Evolutionary conservation across 2,329 filamentous ascomycete species (phyloP).

Genomic region (Elsinoe necatrix): DNA sequence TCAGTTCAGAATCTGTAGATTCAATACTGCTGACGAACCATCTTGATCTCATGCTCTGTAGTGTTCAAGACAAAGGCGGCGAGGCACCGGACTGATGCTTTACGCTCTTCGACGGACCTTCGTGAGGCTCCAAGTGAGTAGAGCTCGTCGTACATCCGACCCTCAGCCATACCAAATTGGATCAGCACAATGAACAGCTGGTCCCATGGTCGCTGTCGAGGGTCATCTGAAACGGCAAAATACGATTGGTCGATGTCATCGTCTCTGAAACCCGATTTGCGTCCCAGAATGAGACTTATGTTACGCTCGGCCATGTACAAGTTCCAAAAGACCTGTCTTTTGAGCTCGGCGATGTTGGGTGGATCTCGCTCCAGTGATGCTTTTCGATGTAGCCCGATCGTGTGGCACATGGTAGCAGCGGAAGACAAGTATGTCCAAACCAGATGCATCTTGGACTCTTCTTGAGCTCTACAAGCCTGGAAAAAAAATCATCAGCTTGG

Average conservation of each 20-base stretch:
- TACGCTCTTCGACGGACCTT: constrained; percentile 3
- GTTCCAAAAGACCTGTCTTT: constrained; percentile 18
- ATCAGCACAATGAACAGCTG: constrained; percentile 14
- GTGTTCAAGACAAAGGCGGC: background rate
- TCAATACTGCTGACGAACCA: background rate
- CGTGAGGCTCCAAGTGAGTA: constrained; percentile 11
- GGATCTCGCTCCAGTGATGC: constrained; percentile 14
- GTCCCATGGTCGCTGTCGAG: constrained; percentile 15
- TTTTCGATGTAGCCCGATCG: constrained; percentile 16
- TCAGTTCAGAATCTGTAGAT: background rate
- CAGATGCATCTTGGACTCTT: constrained; percentile 17
- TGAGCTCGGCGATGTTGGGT: constrained; percentile 12
- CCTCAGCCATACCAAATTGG: constrained; percentile 12
- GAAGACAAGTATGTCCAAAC: constrained; percentile 17
- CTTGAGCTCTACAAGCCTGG: constrained; percentile 16
- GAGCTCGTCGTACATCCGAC: constrained; percentile 15
- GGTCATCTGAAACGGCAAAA: constrained; percentile 8
- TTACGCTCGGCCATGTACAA: constrained; percentile 17
- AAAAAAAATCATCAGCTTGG: background rate
- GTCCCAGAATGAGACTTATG: constrained; percentile 14
- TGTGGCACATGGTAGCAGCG: constrained; percentile 17
- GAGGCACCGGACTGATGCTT: constrained; percentile 3
- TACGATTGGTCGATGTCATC: constrained; percentile 17
- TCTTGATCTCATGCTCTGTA: constrained; percentile 9
- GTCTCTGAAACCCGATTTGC: constrained; percentile 16